Base-by-base conservation (phyloP, 2,329 filamentous ascomycete species). In the Xylaria sp. region DNA sequence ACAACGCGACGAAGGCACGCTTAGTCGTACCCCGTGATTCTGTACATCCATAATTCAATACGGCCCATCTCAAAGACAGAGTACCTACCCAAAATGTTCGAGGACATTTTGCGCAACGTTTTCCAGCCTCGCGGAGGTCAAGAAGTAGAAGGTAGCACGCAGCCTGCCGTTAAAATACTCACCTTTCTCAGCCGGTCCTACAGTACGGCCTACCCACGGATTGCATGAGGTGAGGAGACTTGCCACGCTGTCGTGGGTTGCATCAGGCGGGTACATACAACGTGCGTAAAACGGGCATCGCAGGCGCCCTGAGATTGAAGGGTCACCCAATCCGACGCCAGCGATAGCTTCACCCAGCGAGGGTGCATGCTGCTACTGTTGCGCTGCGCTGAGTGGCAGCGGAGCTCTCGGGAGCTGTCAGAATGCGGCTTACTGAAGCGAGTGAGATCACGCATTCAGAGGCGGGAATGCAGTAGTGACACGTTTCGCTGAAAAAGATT, bases 371-470 rank as follows among this genome's bases (percentile, higher is more conserved):
- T 36, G 27, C 45, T 14, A 12, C 11, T 9, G 12, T 42, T 42
- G 14, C 39, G 17, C 51, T 4, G 14, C n/a, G 30, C 21, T 24
- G 56, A 57, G n/a, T 61, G 30, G 48, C 30, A 51, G 56, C 61
- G 45, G 57, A 53, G 5, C 14, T 21, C 34, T 61, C 61, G 56
- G 57, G 34, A 58, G 57, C 12, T 68, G 58, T 68, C 51, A 62
- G 57, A 55, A 68, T 48, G 57, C 66, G 24, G 36, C 57, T 61
- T 65, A 48, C 53, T 58, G 62, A 58, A 24, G 56, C 19, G 45
- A 57, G 51, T 39, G 14, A 45, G 47, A 64, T 51, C 39, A n/a
- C 39, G 50, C 27, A 36, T 19, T 61, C 53, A 51, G 34, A 54
- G 14, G 14, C 9, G 27, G 27, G 48, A 21, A 61, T 51, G 54